phyloP scores from a whole-genome alignment of 129 eudicot genomes.

The Helichrysum umbraculigerum region DNA sequence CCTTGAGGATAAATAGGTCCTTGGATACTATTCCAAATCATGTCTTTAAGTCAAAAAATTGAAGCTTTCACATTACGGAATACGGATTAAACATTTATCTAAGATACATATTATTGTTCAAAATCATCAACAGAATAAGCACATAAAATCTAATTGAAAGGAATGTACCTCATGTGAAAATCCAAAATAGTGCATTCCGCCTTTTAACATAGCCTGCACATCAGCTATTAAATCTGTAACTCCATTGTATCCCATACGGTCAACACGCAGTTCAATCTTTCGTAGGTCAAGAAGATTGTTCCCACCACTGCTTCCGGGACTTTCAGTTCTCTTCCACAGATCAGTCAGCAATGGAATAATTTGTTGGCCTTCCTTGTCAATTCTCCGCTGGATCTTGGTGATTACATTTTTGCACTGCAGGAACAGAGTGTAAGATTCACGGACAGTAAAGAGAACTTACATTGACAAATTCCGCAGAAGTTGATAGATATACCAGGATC shows the following conservation, averaged over 20 bases:
- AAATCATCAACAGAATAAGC: background rate
- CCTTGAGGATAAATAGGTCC: too few relatives aligned
- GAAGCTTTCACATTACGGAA: background rate
- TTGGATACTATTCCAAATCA: background rate
- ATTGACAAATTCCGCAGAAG: background rate
- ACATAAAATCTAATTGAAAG: constrained; percentile 8
- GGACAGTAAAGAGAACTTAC: background rate
- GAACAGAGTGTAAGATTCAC: constrained; percentile 13
- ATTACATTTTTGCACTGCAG: constrained; percentile 84
- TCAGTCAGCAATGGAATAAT: constrained; percentile 83
- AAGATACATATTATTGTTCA: background rate
- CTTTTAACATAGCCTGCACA: constrained; percentile 80
- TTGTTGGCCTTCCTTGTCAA: constrained; percentile 82
- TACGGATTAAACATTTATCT: background rate
- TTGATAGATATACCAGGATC: background rate
- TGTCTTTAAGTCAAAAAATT: background rate
- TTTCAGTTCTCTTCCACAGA: constrained; percentile 78
- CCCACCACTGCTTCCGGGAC: constrained; percentile 29
- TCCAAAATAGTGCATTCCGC: constrained; percentile 65
- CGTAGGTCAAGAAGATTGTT: constrained; percentile 64
- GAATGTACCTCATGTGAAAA: constrained; percentile 78
- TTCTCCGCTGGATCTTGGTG: constrained; percentile 74
- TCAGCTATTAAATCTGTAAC: constrained; percentile 76
- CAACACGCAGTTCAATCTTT: constrained; percentile 71
- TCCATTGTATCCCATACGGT: constrained; percentile 58